Percentiles rank a stretch among this genome's conserved stretches.
phyloP scores from a whole-genome alignment of 768 basidiomycete species.

The Cystofilobasidium macerans region DNA sequence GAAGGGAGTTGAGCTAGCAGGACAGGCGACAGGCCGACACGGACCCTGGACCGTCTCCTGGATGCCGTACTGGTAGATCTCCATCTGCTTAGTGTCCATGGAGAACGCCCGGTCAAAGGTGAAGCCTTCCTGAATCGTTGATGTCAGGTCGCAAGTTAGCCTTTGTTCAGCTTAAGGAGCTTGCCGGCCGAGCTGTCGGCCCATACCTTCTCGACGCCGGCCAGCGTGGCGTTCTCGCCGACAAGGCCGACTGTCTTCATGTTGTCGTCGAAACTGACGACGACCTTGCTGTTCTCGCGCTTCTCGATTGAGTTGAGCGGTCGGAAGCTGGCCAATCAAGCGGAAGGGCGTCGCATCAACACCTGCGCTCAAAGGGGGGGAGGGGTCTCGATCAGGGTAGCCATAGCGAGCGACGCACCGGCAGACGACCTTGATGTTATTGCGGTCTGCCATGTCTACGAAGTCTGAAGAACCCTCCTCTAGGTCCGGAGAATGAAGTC shows the following conservation, averaged over 20 bases:
- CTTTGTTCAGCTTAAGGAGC: not conserved
- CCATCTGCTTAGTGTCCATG: conserved; percentile 75
- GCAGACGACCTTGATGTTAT: conserved; percentile 67
- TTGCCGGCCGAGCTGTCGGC: conserved; percentile 29
- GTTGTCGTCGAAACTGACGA: conserved; percentile 79
- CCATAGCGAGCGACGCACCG: too few relatives aligned
- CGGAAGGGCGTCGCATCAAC: not conserved
- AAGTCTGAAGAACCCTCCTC: too few relatives aligned
- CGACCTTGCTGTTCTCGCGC: conserved; percentile 74
- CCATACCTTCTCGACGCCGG: conserved; percentile 43
- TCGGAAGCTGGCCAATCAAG: conserved; percentile 57
- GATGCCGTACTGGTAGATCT: conserved; percentile 97
- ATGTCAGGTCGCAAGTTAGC: conserved; percentile 4
- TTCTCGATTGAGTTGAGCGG: conserved; percentile 85
- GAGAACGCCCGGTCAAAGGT: conserved; percentile 95
- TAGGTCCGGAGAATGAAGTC: too few relatives aligned
- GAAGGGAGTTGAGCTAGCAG: not conserved
- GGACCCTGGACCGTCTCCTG: conserved; percentile 45
- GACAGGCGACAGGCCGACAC: conserved; percentile 36
- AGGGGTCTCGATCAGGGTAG: conserved; percentile 21
- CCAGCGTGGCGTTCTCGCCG: conserved; percentile 13
- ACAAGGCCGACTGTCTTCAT: conserved; percentile 64
- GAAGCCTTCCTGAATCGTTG: conserved; percentile 46
- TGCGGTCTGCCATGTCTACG: conserved; percentile 17
- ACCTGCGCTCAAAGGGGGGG: not conserved